phyloP scores from a whole-genome alignment of 176 grass and related monocot genomes.

The Triticum timopheevii region DNA sequence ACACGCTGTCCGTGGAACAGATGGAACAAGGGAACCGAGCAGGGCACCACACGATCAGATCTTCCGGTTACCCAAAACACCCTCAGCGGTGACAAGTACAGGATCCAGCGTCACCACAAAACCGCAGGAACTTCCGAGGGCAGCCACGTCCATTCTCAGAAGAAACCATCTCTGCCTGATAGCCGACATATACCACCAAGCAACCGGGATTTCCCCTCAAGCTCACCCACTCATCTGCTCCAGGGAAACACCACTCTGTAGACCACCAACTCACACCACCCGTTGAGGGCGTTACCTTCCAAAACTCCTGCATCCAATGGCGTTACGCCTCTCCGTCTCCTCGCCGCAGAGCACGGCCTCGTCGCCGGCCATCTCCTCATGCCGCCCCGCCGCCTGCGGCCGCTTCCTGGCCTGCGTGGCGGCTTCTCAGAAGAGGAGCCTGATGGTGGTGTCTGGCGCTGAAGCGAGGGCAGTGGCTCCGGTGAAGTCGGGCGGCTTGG shows the following conservation, averaged over 20 bases:
- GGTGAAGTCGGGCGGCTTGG: slow-evolving; percentile 56
- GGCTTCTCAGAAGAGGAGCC: slow-evolving; percentile 35
- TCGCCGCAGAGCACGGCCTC: slow-evolving; percentile 50
- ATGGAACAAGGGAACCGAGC: neutral
- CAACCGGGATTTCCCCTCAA: slow-evolving; percentile 36
- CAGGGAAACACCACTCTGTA: neutral
- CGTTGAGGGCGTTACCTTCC: slow-evolving; percentile 5
- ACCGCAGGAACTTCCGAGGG: neutral
- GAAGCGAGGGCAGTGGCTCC: slow-evolving; percentile 18
- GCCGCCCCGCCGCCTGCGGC: slow-evolving; percentile 27
- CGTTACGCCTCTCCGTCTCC: slow-evolving; percentile 62
- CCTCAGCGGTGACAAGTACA: neutral
- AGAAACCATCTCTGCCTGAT: neutral
- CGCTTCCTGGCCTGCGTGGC: slow-evolving; percentile 33
- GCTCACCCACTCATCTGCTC: slow-evolving; percentile 36
- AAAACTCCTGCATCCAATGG: slow-evolving; percentile 57
- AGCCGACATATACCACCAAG: slow-evolving; percentile 31
- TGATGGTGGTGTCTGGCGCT: slow-evolving; percentile 15
- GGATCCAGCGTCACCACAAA: slow-evolving; percentile 7
- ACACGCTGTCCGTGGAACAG: neutral
- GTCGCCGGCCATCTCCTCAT: slow-evolving; percentile 55
- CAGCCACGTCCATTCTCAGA: slow-evolving; percentile 14
- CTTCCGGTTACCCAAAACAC: neutral
- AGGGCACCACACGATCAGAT: slow-evolving; percentile 30
- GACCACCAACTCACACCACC: slow-evolving; percentile 9